Evolutionary conservation across 306 rosid species (phyloP), one percentile per base, ranked within the genome.

Genomic region (Fragaria iinumae): DNA sequence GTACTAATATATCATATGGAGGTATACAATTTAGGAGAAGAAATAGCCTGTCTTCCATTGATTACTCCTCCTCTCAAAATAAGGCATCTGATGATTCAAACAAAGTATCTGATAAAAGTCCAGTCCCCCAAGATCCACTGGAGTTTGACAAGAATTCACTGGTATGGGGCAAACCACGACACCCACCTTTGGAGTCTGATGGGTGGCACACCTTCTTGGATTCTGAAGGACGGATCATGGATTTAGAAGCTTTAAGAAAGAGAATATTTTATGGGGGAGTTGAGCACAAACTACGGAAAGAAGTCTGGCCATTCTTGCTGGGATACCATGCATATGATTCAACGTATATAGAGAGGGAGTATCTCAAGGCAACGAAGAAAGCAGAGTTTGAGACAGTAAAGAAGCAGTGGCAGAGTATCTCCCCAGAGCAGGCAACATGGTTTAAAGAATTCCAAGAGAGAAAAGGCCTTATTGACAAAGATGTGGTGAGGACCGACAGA

Each of bases 401-500:
- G 90, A 88, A 78, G 74, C 99, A 95, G 89, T 92, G 99, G 99
- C 92, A 95, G 99, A 87, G 97, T 83, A 91, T 95, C 77, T 86
- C 92, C 78, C 77, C 80, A 4, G 89, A 87, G 47, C 99, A 95
- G 86, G 99, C 97, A 80, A 95, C 76, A 88, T 82, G 93, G 81
- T 95, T 95, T 86, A 92, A 98, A 39, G 92, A 95, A 75, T 95
- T 91, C 87, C 89, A 95, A 87, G 99, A 95, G 83, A 91, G 99
- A 79, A 95, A 88, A 81, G 96, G 97, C 78, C 99, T 95, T 69
- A 89, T 95, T 82, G 98, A 92, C 81, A 95, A 95, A 85, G 99
- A 95, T 76, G 99, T 95, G 97, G 99, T 95, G 78, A 89, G 98
- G 86, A 95, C 99, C 20, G 99, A 95, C 83, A 86, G 98, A 84